Conservation (phyloP, 495 filamentous ascomycete species). For the Paragyromitra xinjiangensis region DNA sequence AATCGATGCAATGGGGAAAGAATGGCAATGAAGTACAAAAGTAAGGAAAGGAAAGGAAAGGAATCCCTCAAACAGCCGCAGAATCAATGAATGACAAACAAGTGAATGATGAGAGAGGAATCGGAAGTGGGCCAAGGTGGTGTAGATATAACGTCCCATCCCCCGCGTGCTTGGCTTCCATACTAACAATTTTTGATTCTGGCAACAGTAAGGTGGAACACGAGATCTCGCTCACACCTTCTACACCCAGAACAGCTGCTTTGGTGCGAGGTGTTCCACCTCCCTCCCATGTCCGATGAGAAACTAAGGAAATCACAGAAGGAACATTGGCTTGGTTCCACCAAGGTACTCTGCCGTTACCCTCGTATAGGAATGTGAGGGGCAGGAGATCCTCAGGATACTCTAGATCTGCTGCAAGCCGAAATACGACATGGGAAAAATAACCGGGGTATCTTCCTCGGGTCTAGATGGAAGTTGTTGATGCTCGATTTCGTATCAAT, state of each 20-base stretch:
- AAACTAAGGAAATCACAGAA: conserved; percentile 15
- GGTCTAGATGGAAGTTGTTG: not conserved
- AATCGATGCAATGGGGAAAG: conserved; percentile 48
- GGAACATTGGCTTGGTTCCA: conserved; percentile 13
- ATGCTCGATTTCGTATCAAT: conserved; percentile 3
- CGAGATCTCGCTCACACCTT: conserved; percentile 28
- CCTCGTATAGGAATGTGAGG: conserved; percentile 14
- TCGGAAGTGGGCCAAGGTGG: conserved; percentile 27
- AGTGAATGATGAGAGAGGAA: conserved; percentile 20
- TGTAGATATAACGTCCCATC: conserved; percentile 40
- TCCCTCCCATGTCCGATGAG: not conserved
- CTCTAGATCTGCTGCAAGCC: conserved; percentile 15
- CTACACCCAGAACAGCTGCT: conserved; percentile 14
- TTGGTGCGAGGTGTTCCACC: conserved; percentile 8
- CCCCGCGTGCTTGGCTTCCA: conserved; percentile 17
- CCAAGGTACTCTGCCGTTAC: not conserved
- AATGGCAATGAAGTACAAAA: conserved; percentile 33
- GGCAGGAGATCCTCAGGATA: conserved; percentile 12
- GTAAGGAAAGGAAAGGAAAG: conserved; percentile 21
- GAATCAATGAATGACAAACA: conserved; percentile 39
- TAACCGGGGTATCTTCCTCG: not conserved
- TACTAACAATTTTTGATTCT: conserved; percentile 12
- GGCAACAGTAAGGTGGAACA: not conserved
- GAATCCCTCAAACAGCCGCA: conserved; percentile 19
- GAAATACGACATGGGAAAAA: not conserved